Evolutionary conservation across 1,139 yeast genomes (phyloP), one percentile per base, ranked within the genome.

Genomic region (Suhomyces kunorum): DNA sequence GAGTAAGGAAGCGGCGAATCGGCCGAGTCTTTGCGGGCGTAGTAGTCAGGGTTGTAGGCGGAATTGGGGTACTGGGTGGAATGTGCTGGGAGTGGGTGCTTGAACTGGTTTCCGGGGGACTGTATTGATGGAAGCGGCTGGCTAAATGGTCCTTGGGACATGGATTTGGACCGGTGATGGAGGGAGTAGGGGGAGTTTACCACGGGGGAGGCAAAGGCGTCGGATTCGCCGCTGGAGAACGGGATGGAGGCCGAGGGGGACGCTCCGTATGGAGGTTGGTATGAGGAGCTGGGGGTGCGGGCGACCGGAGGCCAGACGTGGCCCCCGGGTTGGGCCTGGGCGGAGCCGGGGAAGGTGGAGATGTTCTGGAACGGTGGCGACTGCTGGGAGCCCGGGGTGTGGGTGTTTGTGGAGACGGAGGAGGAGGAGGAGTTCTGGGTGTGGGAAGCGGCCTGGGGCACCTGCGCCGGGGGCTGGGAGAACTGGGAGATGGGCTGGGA

Each of bases 61-160:
- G 14, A 12, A 8, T 29, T 23, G 19, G 32, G 24, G 20, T 19
- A 15, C 32, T 18, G 32, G 13, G 25, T 13, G 20, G 20, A 8
- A 13, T 19, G 35, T n/a, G n/a, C n/a, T n/a, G n/a, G n/a, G n/a
- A n/a, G n/a, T 36, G 34, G 39, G 28, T 28, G 23, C 20, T 29
- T 15, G 32, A 32, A 19, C 16, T 32, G 26, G 16, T 28, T 28
- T 17, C 33, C 24, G n/a, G 47, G 20, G 4, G 26, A 16, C n/a
- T 24, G 19, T 5, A 32, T 32, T 3, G 34, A 23, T 13, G 34
- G 28, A 15, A 19, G 34, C 7, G 18, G 9, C 17, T 29, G 28
- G 8, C 9, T 24, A 18, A 26, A 28, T 9, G 32, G 13, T 6
- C 29, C 18, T 26, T 22, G 26, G 8, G 32, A 14, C 15, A 28